Base-by-base conservation (phyloP, 148 eudicot genomes). In the Cornus controversa region DNA sequence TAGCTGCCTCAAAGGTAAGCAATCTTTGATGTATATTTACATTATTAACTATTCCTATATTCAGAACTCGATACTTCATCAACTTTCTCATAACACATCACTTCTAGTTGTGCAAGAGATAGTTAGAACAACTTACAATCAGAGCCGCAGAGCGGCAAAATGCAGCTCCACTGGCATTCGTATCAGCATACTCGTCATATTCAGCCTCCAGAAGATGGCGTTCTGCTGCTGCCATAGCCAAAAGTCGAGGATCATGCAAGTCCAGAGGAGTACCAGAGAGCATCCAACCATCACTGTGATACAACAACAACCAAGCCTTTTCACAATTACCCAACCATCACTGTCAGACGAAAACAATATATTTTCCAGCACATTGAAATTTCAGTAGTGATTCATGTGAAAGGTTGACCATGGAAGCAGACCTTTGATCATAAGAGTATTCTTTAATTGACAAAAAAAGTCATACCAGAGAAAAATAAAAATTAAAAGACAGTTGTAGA, bases 181-280 rank as follows among this genome's bases (percentile, higher is more conserved):
- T 73, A 81, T 90, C 93, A 81, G 91, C 87, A 80, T 91, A 91
- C 37, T 89, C 97, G 78, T 93, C 94, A 87, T 91, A 89, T 57
- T 93, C 97, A 66, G 94, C 88, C 83, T 93, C 94, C 70, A 93
- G 74, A 26, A 86, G 81, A 77, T 70, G 89, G 29, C 84, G 85
- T 78, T 93, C 94, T 71, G 94, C 94, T 62, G 91, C 94, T 53
- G 97, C 94, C 90, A 91, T 84, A 20, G 94, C 97, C 85, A 93
- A 77, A 66, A 91, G 76, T 73, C 91, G 93, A 29, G 93, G 92
- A 70, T 91, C 97, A 84, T 87, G 81, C 88, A 93, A 75, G 76
- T 88, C 93, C 80, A 93, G 69, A 57, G 89, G 90, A 47, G 87
- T 80, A 78, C 94, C 97, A 77, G 89, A 80, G 45, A 88, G 75